Conservation (phyloP, 2,329 filamentous ascomycete species). For the Colletotrichum lindemuthianum region DNA sequence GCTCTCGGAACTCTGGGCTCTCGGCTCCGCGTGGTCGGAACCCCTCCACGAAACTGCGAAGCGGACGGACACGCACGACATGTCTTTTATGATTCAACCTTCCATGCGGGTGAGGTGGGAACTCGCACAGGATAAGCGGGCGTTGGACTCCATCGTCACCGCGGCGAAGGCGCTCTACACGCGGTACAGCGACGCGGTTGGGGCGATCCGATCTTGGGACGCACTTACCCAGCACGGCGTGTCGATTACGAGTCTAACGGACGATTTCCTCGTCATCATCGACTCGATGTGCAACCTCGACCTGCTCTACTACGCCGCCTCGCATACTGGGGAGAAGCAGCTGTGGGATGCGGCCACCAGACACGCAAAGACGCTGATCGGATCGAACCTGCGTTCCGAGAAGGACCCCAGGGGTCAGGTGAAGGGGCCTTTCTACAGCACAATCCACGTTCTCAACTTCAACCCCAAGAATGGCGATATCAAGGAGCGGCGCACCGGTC, state of each 20-base stretch:
- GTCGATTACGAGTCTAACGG: slow-evolving; percentile 42
- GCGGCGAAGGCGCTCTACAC: slow-evolving; percentile 56
- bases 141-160: slow-evolving; percentile 51
- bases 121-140: slow-evolving; percentile 49
- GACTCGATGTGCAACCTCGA: slow-evolving; percentile 54
- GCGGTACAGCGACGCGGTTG: slow-evolving; percentile 53
- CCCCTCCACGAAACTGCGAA: slow-evolving; percentile 47
- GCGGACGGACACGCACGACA: slow-evolving; percentile 62
- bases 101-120: slow-evolving; percentile 60
- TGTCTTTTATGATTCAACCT: slow-evolving; percentile 64
- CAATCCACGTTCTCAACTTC: slow-evolving; percentile 61
- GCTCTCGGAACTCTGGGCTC: slow-evolving; percentile 39
- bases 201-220: slow-evolving; percentile 62
- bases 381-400: slow-evolving; percentile 53
- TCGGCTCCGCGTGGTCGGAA: slow-evolving; percentile 46
- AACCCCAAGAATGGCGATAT: slow-evolving; percentile 52
- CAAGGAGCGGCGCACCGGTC: slow-evolving; percentile 57
- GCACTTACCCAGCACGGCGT: slow-evolving; percentile 44
- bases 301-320: slow-evolving; percentile 48
- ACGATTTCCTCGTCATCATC: slow-evolving; percentile 54
- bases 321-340: slow-evolving; percentile 41
- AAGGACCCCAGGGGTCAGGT: slow-evolving; percentile 24
- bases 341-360: slow-evolving; percentile 44
- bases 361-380: slow-evolving; percentile 54
- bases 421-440: slow-evolving; percentile 44